Percentiles rank a stretch among this genome's conserved stretches.
phyloP scores from a whole-genome alignment of 495 filamentous ascomycete species.

The Trichoderma gamsii region DNA sequence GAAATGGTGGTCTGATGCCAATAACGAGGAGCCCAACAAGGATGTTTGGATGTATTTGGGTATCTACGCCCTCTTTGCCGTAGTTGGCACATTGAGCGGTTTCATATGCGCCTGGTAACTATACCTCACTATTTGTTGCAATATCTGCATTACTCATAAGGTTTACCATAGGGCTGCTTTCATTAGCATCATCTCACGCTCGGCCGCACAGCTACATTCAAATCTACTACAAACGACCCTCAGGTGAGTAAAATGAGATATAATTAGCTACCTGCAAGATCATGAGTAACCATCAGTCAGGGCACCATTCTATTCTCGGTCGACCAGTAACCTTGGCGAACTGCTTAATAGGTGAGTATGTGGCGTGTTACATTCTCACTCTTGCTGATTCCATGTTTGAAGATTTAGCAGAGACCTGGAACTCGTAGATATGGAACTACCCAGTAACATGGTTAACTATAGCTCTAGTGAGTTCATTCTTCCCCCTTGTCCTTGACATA shows the following conservation, averaged over 20 bases:
- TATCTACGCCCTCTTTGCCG: slow-evolving; percentile 25
- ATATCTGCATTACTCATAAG: not conserved
- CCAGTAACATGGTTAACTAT: slow-evolving; percentile 16
- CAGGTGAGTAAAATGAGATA: not conserved
- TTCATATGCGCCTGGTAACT: slow-evolving; percentile 26
- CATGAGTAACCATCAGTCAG: not conserved
- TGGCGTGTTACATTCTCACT: not conserved
- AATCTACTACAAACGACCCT: slow-evolving; percentile 11
- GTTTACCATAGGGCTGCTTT: not conserved
- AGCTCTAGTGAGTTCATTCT: slow-evolving; percentile 12
- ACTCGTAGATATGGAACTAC: slow-evolving; percentile 23
- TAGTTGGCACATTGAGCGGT: slow-evolving; percentile 21
- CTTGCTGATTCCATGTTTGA: not conserved
- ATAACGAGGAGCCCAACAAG: slow-evolving; percentile 23
- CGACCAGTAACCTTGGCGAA: not conserved
- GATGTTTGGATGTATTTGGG: slow-evolving; percentile 28
- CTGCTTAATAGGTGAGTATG: not conserved
- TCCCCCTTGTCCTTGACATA: not conserved
- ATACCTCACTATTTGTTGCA: not conserved
- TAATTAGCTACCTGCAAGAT: not conserved
- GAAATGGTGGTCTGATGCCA: slow-evolving; percentile 29
- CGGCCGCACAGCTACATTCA: slow-evolving; percentile 5
- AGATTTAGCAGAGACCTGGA: slow-evolving; percentile 20
- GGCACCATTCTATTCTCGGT: not conserved
- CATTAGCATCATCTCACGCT: slow-evolving; percentile 7